Conservation (phyloP, 2,329 filamentous ascomycete genomes). For the Talaromyces sp. region DNA sequence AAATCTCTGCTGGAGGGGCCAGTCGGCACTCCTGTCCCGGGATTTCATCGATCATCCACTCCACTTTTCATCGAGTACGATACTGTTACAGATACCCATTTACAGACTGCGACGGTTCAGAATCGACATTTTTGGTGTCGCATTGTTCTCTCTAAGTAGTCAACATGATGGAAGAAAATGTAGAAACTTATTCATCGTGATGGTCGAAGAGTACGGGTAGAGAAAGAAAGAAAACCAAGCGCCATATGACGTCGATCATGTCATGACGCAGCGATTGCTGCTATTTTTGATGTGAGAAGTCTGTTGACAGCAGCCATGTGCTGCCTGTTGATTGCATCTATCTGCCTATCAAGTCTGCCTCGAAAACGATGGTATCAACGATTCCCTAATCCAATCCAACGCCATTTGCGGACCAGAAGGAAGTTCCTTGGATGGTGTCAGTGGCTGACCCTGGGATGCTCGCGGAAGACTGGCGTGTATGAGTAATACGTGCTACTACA, state of each 20-base stretch:
- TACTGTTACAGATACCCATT: not conserved
- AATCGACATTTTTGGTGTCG: not conserved
- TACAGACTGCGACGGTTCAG: not conserved
- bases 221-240: not conserved
- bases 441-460: constrained; percentile 10
- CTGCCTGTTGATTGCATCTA: not conserved
- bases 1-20: constrained; percentile 3
- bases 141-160: not conserved
- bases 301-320: not conserved
- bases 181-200: not conserved
- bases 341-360: not conserved
- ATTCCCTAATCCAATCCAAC: not conserved
- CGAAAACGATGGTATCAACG: no score
- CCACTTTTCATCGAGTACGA: constrained; percentile 2
- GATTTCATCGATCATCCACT: constrained; percentile 9
- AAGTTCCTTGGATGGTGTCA: constrained; percentile 10
- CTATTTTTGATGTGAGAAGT: not conserved
- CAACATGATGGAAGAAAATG: not conserved
- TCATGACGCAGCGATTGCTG: not conserved
- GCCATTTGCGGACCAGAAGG: not conserved
- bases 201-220: not conserved
- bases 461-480: not conserved
- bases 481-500: not conserved
- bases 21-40: constrained; percentile 15
- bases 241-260: not conserved